Evolutionary conservation across 2,329 filamentous ascomycete species (phyloP).

Genomic region (Verticillium albo-atrum): DNA sequence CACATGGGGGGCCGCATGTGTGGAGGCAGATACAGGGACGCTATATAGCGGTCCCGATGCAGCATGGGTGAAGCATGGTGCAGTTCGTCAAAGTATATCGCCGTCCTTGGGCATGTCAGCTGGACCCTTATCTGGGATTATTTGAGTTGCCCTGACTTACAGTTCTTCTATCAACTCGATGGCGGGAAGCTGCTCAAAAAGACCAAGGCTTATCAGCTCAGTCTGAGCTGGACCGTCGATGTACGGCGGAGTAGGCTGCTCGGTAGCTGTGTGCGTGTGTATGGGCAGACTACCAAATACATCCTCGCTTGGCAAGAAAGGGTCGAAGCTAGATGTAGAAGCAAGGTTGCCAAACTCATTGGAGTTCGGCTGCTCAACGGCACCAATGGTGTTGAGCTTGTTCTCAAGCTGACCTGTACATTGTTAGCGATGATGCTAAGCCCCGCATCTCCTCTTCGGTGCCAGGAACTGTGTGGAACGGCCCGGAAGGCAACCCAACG

Average conservation of each 20-base stretch:
- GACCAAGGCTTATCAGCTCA: background rate
- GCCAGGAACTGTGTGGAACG: background rate
- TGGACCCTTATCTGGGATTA: background rate
- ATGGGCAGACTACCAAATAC: background rate
- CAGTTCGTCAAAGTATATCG: background rate
- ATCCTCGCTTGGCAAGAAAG: background rate
- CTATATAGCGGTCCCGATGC: background rate
- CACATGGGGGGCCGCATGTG: background rate
- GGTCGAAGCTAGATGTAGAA: background rate
- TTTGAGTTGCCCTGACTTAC: background rate
- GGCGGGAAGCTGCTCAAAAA: background rate
- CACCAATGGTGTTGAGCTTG: background rate
- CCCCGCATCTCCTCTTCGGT: background rate
- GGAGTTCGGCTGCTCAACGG: background rate
- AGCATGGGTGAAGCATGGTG: background rate
- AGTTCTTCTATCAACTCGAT: background rate
- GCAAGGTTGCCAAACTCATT: background rate
- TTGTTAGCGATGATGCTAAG: background rate
- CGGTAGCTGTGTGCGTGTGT: background rate
- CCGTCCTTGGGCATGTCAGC: background rate
- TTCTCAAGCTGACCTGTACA: background rate
- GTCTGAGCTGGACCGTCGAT: background rate
- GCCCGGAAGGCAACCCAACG: background rate
- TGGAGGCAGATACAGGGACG: background rate
- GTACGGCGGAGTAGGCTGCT: background rate